phyloP scores from a whole-genome alignment of 257 asterid species.

The Solanum tarapatanum region DNA sequence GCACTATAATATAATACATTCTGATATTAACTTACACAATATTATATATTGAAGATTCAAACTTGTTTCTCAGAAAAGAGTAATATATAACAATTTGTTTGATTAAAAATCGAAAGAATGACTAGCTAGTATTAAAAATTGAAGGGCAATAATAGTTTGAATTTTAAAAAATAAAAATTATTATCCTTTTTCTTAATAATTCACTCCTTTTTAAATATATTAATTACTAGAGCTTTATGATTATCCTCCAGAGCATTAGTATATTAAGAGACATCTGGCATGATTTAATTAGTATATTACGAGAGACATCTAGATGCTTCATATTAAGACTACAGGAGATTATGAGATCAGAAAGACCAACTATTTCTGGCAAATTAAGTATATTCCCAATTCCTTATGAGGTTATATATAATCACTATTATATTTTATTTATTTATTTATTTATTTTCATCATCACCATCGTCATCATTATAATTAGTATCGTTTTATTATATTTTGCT shows the following conservation, averaged over 20 bases:
- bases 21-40: neutral
- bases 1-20: neutral
- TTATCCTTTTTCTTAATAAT: neutral
- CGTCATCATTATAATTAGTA: neutral
- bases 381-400: neutral
- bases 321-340: neutral
- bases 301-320: neutral
- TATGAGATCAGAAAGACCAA: neutral
- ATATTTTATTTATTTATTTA: too few species aligned
- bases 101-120: neutral
- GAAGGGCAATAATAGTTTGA: neutral
- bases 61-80: neutral
- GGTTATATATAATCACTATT: neutral
- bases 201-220: neutral
- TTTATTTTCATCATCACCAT: neutral
- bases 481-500: neutral
- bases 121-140: neutral
- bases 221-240: neutral
- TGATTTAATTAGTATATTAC: neutral
- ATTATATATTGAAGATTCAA: neutral
- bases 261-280: neutral
- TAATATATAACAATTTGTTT: neutral
- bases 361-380: neutral
- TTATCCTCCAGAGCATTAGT: neutral
- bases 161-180: too few species aligned